phyloP scores from a whole-genome alignment of 1,284 basidiomycete genomes.

The Caloboletus inedulis region DNA sequence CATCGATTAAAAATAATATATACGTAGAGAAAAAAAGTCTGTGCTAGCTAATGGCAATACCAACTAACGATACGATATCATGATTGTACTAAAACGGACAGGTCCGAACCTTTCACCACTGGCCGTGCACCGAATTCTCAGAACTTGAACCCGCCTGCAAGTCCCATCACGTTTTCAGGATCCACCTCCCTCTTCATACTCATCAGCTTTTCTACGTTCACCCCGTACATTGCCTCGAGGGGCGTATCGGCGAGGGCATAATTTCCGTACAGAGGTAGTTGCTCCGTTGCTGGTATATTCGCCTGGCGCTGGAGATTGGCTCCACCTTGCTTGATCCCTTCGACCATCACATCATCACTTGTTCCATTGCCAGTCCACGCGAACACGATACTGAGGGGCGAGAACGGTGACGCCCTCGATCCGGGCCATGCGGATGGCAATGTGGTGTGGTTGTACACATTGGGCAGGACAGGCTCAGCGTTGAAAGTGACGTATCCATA shows the following conservation, averaged over 20 bases:
- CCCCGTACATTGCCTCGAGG: constrained; percentile 47
- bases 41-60: neutral
- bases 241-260: constrained; percentile 52
- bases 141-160: constrained; percentile 48
- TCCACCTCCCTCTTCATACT: constrained; percentile 44
- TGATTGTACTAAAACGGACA: constrained; percentile 6
- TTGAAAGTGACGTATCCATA: constrained; percentile 44
- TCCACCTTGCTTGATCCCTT: constrained; percentile 42
- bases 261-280: constrained; percentile 45
- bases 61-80: constrained; percentile 6
- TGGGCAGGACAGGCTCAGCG: constrained; percentile 55
- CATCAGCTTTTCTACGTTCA: constrained; percentile 40
- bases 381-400: constrained; percentile 49
- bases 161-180: constrained; percentile 52
- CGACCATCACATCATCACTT: constrained; percentile 41
- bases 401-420: constrained; percentile 37
- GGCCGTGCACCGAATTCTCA: neutral
- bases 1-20: constrained; percentile 3
- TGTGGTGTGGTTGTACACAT: constrained; percentile 41
- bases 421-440: constrained; percentile 50
- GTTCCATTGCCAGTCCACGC: constrained; percentile 38
- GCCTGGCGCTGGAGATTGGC: constrained; percentile 37
- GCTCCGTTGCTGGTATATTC: constrained; percentile 40
- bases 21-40: neutral
- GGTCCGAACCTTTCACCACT: constrained; percentile 4